Evolutionary conservation across 2,329 filamentous ascomycete genomes (phyloP), one percentile per base, ranked within the genome.

Genomic region (Rachicladosporium sp.): DNA sequence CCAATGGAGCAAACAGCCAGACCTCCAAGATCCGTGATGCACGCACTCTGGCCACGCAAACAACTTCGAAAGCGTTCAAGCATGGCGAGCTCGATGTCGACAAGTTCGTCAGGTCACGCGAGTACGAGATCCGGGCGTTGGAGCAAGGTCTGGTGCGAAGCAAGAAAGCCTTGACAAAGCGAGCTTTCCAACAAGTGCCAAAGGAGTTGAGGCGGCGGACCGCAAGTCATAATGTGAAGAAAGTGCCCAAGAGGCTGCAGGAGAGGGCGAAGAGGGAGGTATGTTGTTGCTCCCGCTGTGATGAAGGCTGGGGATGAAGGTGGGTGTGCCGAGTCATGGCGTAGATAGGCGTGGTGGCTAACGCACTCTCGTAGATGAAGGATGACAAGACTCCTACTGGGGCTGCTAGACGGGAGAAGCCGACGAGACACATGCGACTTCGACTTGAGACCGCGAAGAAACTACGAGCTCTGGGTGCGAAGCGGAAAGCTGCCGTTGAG

Each of bases 181-280:
- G 89, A 37, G 88, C 89, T 10, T 96, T 96, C 55, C 91, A 98
- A 60, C 76, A 85, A 50, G 82, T 98, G 4, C 91, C 91, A 1
- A 76, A 86, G 49, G 78, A 80, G 36, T 66, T 98, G 72, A 72
- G 91, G 49, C 72, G 91, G 47, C 73, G 91, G 51, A 94, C 89
- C 0, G 91, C 89, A 11, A 94, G 87, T 59, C 91, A 98, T 63
- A 95, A 98, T 71, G 82, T 83, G 29, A 93, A 89, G 63, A 76
- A 82, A 46, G 80, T 98, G 10, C 91, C 91, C 2, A 81, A 80
- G 55, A 69, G 86, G 46, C 63, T 96, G 54, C 74, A 82, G 41
- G 65, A 64, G 31, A 73, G 82, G 49, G 87, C 86, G 1, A 73
- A 68, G 51, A 68, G 69, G 57, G 77, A 81, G 68, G 46, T 50